Evolutionary conservation across 352 stramenopile species (phyloP), one percentile per base, ranked within the genome.

Genomic region (Elongisporangium anandrum): DNA sequence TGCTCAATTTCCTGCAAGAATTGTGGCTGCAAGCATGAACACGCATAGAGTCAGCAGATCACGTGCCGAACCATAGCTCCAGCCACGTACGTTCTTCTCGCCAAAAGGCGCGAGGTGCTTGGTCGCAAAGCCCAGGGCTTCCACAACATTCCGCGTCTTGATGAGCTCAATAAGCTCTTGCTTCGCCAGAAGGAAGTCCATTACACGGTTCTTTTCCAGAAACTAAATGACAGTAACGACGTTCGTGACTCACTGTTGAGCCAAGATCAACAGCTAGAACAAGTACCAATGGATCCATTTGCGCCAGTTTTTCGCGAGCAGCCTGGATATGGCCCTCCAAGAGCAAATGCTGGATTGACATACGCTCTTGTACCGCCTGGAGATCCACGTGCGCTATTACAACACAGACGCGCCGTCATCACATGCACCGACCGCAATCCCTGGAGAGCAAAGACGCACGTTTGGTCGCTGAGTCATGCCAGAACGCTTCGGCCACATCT

Each of bases 101-200:
- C 80, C 82, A 51, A 90, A 88, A 0, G 80, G 80, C 7, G 82
- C 82, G 12, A 92, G 75, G 26, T 90, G 71, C 58, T 82, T 77
- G 54, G 84, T 85, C 20, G 82, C 82, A 70, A 92, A 92, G 19
- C 72, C 60, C 19, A 92, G 65, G n/a, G 82, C 82, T 17, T 84
- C 77, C 24, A 78, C 75, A 53, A 89, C 73, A 41, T 89, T 67
- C 17, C 76, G 76, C 0, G 56, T 67, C 51, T 88, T 92, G 63
- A 92, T 92, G 16, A 92, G 56, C 72, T 92, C 82, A 41, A 92
- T 82, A 8, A 92, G 65, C 71, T 92, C 80, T 56, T 92, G 82
- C 57, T 92, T 92, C 21, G 79, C 79, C 47, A 92, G 64, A n/a
- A 89, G 53, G 51, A 92, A 92, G 50, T 84, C 79, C 68, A 92